Conservation (phyloP, 192 early-diverging fungal species). For the Entophlyctis luteolus region DNA sequence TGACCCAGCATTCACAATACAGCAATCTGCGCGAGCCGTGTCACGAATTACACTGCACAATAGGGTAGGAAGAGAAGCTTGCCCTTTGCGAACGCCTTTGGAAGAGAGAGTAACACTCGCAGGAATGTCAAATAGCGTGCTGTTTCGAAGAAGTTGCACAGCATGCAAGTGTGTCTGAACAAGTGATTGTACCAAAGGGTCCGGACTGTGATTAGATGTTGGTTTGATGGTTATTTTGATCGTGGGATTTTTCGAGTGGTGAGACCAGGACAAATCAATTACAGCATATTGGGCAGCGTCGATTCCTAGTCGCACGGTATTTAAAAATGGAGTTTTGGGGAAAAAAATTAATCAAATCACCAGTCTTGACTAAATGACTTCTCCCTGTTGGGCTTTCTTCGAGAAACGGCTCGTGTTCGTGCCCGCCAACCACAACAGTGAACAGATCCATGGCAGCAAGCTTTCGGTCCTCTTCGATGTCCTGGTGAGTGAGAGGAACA, state of each 20-base stretch:
- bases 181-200: neutral
- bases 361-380: constrained; percentile 12
- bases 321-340: no score
- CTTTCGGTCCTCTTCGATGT: neutral
- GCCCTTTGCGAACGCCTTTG: neutral
- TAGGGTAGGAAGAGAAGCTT: neutral
- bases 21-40: constrained; percentile 1
- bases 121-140: constrained; percentile 4
- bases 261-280: neutral
- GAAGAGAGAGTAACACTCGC: neutral
- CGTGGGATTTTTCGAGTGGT: neutral
- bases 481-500: constrained; percentile 14
- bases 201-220: neutral
- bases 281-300: constrained; percentile 3
- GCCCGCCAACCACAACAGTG: constrained; percentile 6
- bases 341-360: no score
- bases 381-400: neutral
- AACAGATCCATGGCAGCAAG: constrained; percentile 7
- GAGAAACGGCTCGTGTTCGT: constrained; percentile 18
- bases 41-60: neutral
- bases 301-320: no score
- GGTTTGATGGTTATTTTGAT: neutral
- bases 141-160: neutral
- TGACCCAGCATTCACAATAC: constrained; percentile 11
- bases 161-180: neutral